Conservation (phyloP, 805 yeast species). For the Zygoascus biomembranicola region DNA sequence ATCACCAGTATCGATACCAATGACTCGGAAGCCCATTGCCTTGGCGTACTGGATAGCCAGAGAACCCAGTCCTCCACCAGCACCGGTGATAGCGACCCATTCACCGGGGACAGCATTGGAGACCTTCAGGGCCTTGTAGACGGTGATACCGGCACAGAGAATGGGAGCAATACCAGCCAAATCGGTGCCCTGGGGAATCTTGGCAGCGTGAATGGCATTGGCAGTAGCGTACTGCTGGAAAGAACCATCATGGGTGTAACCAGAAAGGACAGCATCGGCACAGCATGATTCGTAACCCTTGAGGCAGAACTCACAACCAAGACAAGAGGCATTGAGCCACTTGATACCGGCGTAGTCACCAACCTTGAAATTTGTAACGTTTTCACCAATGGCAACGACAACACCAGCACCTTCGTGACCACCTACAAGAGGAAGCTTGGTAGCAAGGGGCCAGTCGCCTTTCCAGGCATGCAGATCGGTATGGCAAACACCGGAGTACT, state of each 20-base stretch:
- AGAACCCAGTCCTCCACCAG: conserved; percentile 74
- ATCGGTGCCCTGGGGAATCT: conserved; percentile 65
- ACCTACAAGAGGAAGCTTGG: conserved; percentile 71
- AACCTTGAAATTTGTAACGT: conserved; percentile 60
- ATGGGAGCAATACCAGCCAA: conserved; percentile 73
- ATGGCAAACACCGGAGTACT: conserved; percentile 90
- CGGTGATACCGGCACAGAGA: conserved; percentile 87
- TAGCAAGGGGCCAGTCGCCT: conserved; percentile 83
- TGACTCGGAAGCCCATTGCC: conserved; percentile 68
- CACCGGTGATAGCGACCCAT: conserved; percentile 73
- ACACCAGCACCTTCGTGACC: conserved; percentile 90
- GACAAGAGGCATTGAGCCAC: conserved; percentile 76
- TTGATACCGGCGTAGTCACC: conserved; percentile 81
- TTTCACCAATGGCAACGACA: conserved; percentile 67
- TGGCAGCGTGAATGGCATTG: conserved; percentile 80
- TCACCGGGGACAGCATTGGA: conserved; percentile 62
- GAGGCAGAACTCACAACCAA: conserved; percentile 68
- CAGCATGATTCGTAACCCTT: conserved; percentile 64
- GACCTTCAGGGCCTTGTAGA: conserved; percentile 81
- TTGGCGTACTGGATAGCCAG: conserved; percentile 66
- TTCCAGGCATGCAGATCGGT: conserved; percentile 92
- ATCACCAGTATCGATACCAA: conserved; percentile 65
- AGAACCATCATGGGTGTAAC: conserved; percentile 85
- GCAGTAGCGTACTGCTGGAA: conserved; percentile 89
- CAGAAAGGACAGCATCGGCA: conserved; percentile 61